Base-by-base conservation (phyloP, 441 rosid genomes). In the Mallotus repandus region DNA sequence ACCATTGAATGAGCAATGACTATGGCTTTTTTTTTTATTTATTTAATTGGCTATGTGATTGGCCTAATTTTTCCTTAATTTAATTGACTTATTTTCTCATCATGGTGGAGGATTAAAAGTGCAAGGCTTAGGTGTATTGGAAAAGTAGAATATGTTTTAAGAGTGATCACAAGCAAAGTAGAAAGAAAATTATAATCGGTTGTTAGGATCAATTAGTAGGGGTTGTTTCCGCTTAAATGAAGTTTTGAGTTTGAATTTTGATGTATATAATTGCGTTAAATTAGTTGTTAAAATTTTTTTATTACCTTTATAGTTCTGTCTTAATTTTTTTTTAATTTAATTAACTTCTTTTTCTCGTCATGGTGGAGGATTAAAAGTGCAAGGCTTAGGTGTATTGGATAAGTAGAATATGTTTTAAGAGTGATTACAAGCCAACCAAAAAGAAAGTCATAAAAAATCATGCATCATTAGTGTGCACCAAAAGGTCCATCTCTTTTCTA, bases 401-500 rank as follows among this genome's bases (percentile, higher is more conserved):
- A 67, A 68, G 48, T 49, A 60, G 14, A 45, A 22, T 67, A 35
- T 35, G 41, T 18, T 21, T 46, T 14, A 46, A 46, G 43, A 68
- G 65, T 7, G 52, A 18, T 49, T 12, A 48, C 15, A 53, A 10
- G 69, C 32, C 9, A 32, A 61, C 35, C 54, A 19, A 52, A 67
- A 54, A 43, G 61, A 16, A 64, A 12, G 7, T 59, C 12, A 2
- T 15, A 68, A 19, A 48, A 38, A 67, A 60, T 77, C 9, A 19
- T 41, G 19, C n/a, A 46, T 10, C 59, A 13, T 21, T 25, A 2
- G 61, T 8, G 38, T 61, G 65, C 70, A 69, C 52, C 16, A 70
- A 77, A 63, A 74, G 78, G 56, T 29, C 25, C 75, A 68, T 32
- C 68, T 41, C 76, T 77, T 81, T 25, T 68, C 25, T 66, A 58